These are phyloP conservation scores for Tirmania nivea DNA, from an alignment of 495 filamentous ascomycete species.

Conservation along the genomic window DNA sequence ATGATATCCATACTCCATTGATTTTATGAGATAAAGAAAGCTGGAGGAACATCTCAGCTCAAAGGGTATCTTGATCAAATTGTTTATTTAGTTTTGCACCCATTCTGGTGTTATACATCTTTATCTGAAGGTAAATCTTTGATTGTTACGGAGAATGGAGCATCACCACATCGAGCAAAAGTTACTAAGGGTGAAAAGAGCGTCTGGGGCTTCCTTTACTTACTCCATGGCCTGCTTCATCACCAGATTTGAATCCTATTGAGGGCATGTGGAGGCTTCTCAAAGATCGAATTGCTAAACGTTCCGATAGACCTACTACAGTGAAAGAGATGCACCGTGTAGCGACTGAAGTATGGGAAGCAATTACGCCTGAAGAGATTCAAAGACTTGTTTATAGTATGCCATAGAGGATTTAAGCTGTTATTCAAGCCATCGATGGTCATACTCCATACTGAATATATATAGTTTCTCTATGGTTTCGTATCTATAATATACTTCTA, in stretches of 20 bases:
- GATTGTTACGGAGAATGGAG: constrained; percentile 3
- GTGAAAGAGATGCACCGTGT: neutral
- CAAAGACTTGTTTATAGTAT: neutral
- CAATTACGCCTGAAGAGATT: neutral
- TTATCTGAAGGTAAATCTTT: neutral
- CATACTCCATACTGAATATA: neutral
- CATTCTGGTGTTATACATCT: constrained; percentile 4
- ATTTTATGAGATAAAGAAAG: too few relatives aligned
- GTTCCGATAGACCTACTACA: neutral
- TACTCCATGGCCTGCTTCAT: constrained; percentile 2
- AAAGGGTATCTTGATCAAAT: too few relatives aligned
- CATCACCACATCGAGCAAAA: neutral
- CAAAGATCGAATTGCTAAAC: constrained; percentile 2
- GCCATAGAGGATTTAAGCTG: neutral
- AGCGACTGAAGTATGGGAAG: neutral
- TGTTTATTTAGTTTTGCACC: too few relatives aligned
- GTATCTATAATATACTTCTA: too few relatives aligned
- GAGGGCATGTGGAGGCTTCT: constrained; percentile 5
- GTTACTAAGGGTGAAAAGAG: neutral
- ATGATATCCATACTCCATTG: too few relatives aligned
- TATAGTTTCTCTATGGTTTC: too few relatives aligned
- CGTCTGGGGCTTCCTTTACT: neutral
- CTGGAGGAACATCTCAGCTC: too few relatives aligned
- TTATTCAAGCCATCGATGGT: neutral
- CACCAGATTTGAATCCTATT: constrained; percentile 8